Conservation (phyloP, 75 land plant genomes). For the Selaginella tamariscina region DNA sequence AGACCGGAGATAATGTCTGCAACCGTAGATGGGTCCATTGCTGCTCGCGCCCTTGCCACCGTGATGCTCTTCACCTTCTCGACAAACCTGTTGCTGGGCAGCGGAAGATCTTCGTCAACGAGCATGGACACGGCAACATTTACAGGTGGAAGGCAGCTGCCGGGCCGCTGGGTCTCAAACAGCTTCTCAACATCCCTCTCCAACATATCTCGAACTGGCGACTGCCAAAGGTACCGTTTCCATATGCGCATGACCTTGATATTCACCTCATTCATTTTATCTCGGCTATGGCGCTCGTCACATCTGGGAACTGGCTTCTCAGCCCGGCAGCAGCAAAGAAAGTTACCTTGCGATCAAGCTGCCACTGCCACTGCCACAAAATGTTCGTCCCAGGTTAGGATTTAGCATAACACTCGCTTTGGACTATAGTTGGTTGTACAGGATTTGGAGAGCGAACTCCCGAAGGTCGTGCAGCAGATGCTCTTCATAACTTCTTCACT, state of each 20-base stretch:
- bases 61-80: background rate
- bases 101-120: background rate
- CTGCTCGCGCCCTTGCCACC: background rate
- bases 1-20: background rate
- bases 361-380: constrained; percentile 15
- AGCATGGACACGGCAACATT: background rate
- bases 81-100: background rate
- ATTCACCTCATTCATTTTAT: too few relatives aligned
- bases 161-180: background rate
- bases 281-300: too few relatives aligned
- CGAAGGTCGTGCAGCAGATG: constrained; percentile 63
- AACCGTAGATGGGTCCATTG: background rate
- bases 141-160: background rate
- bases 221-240: background rate
- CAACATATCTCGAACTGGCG: background rate
- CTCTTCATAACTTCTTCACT: constrained; percentile 86
- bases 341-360: too few relatives aligned
- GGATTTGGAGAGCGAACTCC: constrained; percentile 47
- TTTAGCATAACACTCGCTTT: background rate
- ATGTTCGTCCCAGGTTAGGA: constrained; percentile 26
- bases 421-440: constrained; percentile 13
- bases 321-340: too few relatives aligned
- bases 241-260: background rate
- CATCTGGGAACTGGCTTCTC: too few relatives aligned
- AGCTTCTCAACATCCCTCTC: background rate